Evolutionary conservation across 768 basidiomycete genomes (phyloP).

Genomic region (Vararia minispora): DNA sequence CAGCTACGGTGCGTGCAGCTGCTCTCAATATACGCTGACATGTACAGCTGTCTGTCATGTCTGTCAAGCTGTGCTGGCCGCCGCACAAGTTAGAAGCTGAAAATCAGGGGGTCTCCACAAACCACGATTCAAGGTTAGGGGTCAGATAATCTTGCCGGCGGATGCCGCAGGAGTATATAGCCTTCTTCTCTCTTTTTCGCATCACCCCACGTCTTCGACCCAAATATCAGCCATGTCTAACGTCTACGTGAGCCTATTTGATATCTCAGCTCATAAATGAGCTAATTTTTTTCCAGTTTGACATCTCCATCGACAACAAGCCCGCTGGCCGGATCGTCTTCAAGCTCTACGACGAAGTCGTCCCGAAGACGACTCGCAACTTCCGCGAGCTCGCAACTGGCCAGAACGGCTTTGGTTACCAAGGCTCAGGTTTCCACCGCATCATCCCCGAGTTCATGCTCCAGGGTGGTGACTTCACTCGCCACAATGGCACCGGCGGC

Average conservation of each 20-base stretch:
- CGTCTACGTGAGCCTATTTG: slow-evolving; percentile 26
- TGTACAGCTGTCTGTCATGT: too few relatives aligned
- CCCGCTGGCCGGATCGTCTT: slow-evolving; percentile 56
- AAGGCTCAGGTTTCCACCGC: slow-evolving; percentile 66
- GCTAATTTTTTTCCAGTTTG: slow-evolving; percentile 38
- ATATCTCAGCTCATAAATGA: not conserved
- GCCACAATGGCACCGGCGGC: slow-evolving; percentile 56
- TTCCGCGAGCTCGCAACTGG: slow-evolving; percentile 87
- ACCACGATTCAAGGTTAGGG: slow-evolving; percentile 5
- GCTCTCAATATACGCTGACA: too few relatives aligned
- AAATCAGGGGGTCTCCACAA: too few relatives aligned
- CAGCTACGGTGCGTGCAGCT: too few relatives aligned
- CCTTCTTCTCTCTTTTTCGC: slow-evolving; percentile 5
- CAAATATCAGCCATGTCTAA: slow-evolving; percentile 21
- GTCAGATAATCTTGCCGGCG: slow-evolving; percentile 12
- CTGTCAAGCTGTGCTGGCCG: too few relatives aligned
- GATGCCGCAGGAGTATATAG: slow-evolving; percentile 11
- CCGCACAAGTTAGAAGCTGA: too few relatives aligned
- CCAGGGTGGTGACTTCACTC: slow-evolving; percentile 84
- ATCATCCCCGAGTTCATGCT: slow-evolving; percentile 82
- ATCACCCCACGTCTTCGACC: slow-evolving; percentile 10
- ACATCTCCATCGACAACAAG: slow-evolving; percentile 38
- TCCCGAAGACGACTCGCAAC: slow-evolving; percentile 67
- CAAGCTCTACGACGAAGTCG: slow-evolving; percentile 74
- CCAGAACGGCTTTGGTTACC: slow-evolving; percentile 63